These are phyloP conservation scores for Cryptosporidium viatorum DNA, from an alignment of 169 alveolate genomes.

Conservation along the genomic window DNA sequence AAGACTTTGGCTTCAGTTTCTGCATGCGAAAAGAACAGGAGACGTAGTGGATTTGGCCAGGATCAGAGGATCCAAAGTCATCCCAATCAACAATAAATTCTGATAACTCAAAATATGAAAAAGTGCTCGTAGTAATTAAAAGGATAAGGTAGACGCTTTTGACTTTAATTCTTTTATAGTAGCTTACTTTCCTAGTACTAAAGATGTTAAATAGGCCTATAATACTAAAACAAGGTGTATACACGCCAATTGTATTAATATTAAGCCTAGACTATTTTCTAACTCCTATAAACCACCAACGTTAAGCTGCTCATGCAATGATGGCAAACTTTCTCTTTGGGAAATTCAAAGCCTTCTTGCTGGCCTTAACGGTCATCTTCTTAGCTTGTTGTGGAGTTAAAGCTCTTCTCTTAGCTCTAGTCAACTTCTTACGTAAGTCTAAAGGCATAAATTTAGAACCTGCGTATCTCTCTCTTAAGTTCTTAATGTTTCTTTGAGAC, in stretches of 20 bases:
- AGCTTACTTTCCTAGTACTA: slow-evolving; percentile 38
- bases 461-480: slow-evolving; percentile 85
- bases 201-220: neutral
- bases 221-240: neutral
- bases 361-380: slow-evolving; percentile 86
- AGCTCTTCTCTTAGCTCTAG: slow-evolving; percentile 92
- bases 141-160: neutral
- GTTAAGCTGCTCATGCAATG: slow-evolving; percentile 70
- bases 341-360: slow-evolving; percentile 83
- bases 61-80: slow-evolving; percentile 16
- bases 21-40: slow-evolving; percentile 44
- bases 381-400: slow-evolving; percentile 88
- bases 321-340: slow-evolving; percentile 86
- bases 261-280: neutral
- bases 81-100: neutral
- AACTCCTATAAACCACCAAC: slow-evolving; percentile 12
- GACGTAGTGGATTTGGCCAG: neutral
- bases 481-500: slow-evolving; percentile 90
- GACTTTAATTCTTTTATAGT: slow-evolving; percentile 22
- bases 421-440: slow-evolving; percentile 91
- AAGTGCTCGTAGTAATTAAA: neutral
- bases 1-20: slow-evolving; percentile 59
- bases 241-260: neutral
- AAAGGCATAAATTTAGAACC: slow-evolving; percentile 87
- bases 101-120: neutral